Conservation (phyloP, 2,329 filamentous ascomycete genomes). For the Neonectria sp. region DNA sequence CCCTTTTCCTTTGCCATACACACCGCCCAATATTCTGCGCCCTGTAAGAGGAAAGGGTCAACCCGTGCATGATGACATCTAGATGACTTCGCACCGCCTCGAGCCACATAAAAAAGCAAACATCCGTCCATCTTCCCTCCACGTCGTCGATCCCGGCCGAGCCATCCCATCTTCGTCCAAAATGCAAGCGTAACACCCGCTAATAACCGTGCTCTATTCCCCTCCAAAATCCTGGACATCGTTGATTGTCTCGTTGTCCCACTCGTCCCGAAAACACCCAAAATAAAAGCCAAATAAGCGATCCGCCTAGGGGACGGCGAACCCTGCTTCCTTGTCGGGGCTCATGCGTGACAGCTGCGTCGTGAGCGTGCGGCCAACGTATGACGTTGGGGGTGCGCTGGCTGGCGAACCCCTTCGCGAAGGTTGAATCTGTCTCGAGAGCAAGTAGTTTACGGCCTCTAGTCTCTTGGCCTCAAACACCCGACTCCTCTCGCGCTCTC, state of each 20-base stretch:
- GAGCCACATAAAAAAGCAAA: conserved; percentile 1
- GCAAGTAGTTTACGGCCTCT: conserved; percentile 61
- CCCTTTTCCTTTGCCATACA: conserved; percentile 13
- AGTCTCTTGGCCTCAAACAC: conserved; percentile 65
- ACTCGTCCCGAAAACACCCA: conserved; percentile 18
- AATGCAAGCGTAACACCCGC: conserved; percentile 19
- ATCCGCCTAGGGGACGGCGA: conserved; percentile 21
- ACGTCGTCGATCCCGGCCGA: background rate
- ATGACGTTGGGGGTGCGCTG: conserved; percentile 37
- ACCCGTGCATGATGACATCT: conserved; percentile 10
- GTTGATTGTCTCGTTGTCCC: conserved; percentile 12
- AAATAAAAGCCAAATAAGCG: conserved; percentile 12
- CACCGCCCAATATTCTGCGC: conserved; percentile 9
- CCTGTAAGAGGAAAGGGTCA: conserved; percentile 12
- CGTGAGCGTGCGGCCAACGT: conserved; percentile 34
- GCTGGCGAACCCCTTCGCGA: conserved; percentile 52
- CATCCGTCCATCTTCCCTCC: background rate
- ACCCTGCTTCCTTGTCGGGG: conserved; percentile 40
- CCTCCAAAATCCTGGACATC: conserved; percentile 10
- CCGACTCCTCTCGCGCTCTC: conserved; percentile 65
- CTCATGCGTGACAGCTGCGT: conserved; percentile 40
- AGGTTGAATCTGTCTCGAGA: conserved; percentile 42
- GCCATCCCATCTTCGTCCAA: conserved; percentile 2
- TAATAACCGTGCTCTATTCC: conserved; percentile 9
- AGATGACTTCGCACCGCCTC: conserved; percentile 14